Evolutionary conservation across 225 moss, liverwort and hornwort genomes (phyloP).

Genomic region (Bryoerythrophyllum caledonicum): DNA sequence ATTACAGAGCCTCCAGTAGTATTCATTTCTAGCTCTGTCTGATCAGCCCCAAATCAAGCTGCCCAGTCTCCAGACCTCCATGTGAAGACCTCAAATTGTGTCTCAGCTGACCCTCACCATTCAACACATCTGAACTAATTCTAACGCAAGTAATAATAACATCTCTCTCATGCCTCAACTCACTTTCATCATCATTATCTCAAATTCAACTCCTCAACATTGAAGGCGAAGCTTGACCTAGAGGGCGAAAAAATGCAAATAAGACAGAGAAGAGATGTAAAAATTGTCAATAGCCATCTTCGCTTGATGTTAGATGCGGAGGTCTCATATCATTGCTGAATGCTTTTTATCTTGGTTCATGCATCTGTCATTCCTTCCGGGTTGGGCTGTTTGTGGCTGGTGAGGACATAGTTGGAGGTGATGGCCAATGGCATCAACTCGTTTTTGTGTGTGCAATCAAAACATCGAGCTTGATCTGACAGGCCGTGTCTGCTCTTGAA

Average conservation of each 20-base stretch:
- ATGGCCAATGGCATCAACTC: background rate
- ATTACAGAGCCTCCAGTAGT: background rate
- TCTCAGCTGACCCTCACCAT: slow-evolving; percentile 4
- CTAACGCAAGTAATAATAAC: background rate
- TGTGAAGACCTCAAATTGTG: slow-evolving; percentile 21
- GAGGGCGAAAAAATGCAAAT: background rate
- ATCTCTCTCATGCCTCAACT: background rate
- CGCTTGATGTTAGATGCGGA: too few relatives aligned
- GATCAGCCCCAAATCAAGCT: slow-evolving; percentile 40
- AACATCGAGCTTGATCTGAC: background rate
- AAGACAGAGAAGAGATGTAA: too few relatives aligned
- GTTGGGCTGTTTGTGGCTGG: background rate
- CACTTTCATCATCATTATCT: background rate
- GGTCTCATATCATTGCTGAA: background rate
- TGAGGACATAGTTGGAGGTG: background rate
- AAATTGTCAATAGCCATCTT: too few relatives aligned
- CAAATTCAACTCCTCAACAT: background rate
- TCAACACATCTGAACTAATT: background rate
- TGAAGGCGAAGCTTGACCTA: background rate
- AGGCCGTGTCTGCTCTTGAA: background rate
- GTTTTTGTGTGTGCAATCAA: background rate
- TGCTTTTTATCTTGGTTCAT: background rate
- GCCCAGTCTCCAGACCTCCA: slow-evolving; percentile 16
- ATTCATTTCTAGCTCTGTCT: slow-evolving; percentile 6
- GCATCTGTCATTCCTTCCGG: background rate